Evolutionary conservation across 177 flowering plant species (phyloP), one percentile per base, ranked within the genome.

Genomic region (Vitis hybrid): DNA sequence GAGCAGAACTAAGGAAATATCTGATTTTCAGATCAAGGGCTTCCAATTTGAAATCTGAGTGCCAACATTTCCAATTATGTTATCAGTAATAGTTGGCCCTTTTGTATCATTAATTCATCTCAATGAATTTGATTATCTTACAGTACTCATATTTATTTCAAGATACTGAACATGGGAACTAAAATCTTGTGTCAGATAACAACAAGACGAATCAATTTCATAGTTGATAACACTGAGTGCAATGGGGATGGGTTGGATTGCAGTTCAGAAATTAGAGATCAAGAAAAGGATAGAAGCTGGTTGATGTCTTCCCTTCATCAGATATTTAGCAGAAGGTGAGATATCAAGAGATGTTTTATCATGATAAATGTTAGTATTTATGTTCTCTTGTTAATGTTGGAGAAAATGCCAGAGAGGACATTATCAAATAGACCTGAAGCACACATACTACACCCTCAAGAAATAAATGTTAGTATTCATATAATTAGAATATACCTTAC

Each of bases 271-370:
- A 67, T 66, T 17, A 80, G 66, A 58, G 78, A 82, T 68, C 81
- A 85, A 65, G 92, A 87, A 74, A 92, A 89, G 82, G 87, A 88
- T 74, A 82, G 81, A 40, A 87, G 91, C 83, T 96, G 99, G 99
- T 75, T 80, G 80, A 82, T 92, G 75, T 82, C 94, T 54, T 88
- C 97, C 14, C 90, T 96, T 79, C 98, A 92, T 85, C 98, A 92
- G 78, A 88, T 96, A 54, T 89, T 83, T 76, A 93, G 97, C 77
- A 82, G 98, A 81, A 91, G 99, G 99, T 96, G 61, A 77, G 71
- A 50, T 70, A 13, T 30, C 40, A 13, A 55, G 9, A 34, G 45
- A 34, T 34, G 45, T 0, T 34, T 34, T 34, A 34, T 6, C 45
- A 34, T 34, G 45, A 34, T 6, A 34, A 34, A 5, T 34, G 5